Base-by-base conservation (phyloP, 202 grass and related monocot genomes). In the Cymbopogon flexuosus region DNA sequence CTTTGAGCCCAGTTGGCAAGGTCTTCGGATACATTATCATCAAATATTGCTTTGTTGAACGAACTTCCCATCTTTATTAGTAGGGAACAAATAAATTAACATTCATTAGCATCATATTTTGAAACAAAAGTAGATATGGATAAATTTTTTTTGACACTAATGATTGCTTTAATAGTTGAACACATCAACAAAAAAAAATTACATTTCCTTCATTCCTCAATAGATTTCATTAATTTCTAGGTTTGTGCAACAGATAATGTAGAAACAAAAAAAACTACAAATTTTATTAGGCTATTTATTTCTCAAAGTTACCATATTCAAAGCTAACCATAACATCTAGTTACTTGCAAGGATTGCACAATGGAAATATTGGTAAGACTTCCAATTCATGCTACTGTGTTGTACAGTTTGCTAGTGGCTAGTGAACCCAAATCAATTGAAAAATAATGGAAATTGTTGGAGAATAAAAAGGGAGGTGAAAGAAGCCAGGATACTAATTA, bases 1-100 rank as follows among this genome's bases (percentile, higher is more conserved):
- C 40, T 49, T 46, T 84, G 61, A 41, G 87, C 93, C 93, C 89
- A 97, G 3, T 33, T 88, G 23, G 68, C 51, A 39, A 97, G 71
- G 18, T 84, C 84, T 35, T 70, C 76, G 0, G 88, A 24, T 57
- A 97, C 77, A 82, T 90, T 84, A 16, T 91, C 87, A 11, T 97
- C 87, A 61, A 97, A 91, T 77, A 93, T 91, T 1, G 59, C 77
- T 73, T 87, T 93, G 47, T 93, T 97, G 70, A 97, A 97, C n/a
- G 91, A 91, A 79, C 19, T 91, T 18, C 93, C 91, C 91, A 91
- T 97, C 93, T 97, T 58, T 13, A 67, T 13, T 6, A 84, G 24
- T 12, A 24, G 24, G 3, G 23, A 34, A 10, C 13, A 80, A 62
- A 85, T 36, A 64, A 6, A 16, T 52, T 24, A 24, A 10, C 8